Base-by-base conservation (phyloP, 768 basidiomycete genomes). In the Collybia nuda region DNA sequence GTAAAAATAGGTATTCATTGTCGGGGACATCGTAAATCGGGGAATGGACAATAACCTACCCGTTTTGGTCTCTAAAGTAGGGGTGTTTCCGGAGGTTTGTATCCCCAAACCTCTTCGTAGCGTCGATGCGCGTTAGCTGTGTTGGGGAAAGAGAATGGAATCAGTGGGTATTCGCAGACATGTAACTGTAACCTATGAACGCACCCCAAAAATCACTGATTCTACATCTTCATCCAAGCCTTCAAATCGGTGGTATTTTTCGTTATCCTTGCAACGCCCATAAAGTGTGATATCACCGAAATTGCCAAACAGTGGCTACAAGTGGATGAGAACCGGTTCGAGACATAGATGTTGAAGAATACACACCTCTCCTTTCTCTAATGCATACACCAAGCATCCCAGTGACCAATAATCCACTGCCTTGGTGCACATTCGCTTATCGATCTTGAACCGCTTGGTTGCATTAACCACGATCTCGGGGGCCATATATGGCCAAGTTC, bases 351-450 rank as follows among this genome's bases (percentile, higher is more conserved):
- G 40, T 28, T 8, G 21, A 48, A 48, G 24, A 49, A 69, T 72
- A 52, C 57, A 43, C 32, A 63, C 57, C 18, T 50, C 48, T n/a
- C 43, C 48, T 8, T 64, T 58, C 35, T 72, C 63, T 11, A 77
- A 50, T 51, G 75, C 71, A 50, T 64, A 77, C 7, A 67, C 51
- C 9, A 77, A 59, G 39, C 73, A 73, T 5, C 76, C 75, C 8
- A 74, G 56, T 0, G 63, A 64, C 74, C 75, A 77, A 61, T 72
- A 76, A 46, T 77, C 72, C 11, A 74, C 66, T 1, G 59, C 56
- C 0, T 52, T 44, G 7, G 70, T 68, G 40, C 75, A 75, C 28
- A 38, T 54, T 18, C 24, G 57, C 40, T 42, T 60, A 5, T 49
- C 35, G 29, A 18, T 45, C 5, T 15, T 0, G 0, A n/a, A 57